Conservation (phyloP, 176 grass and related monocot species). For the Ensete ventricosum region DNA sequence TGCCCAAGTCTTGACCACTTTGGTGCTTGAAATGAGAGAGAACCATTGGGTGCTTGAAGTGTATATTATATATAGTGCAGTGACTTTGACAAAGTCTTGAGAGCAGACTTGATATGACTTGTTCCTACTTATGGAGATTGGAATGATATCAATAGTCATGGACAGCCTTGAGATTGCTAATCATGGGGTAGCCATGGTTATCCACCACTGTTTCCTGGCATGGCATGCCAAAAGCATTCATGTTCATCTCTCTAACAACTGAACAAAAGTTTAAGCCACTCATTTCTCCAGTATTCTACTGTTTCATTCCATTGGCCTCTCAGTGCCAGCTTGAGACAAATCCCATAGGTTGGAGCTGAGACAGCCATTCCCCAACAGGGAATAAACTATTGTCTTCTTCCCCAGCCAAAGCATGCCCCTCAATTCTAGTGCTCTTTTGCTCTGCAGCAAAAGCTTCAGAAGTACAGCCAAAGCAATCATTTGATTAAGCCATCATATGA, state of each 20-base stretch:
- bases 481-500: constrained; percentile 5
- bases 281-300: background rate
- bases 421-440: background rate
- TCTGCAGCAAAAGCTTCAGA: background rate
- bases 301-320: background rate
- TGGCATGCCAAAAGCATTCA: too few relatives aligned
- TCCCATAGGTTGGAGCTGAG: background rate
- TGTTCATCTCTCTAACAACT: background rate
- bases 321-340: background rate
- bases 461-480: constrained; percentile 10
- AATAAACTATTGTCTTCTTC: background rate
- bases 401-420: background rate
- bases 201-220: too few relatives aligned
- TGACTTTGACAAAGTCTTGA: too few relatives aligned
- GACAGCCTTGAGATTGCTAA: too few relatives aligned
- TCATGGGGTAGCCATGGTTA: too few relatives aligned
- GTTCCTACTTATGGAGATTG: too few relatives aligned
- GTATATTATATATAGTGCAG: too few relatives aligned
- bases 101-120: too few relatives aligned
- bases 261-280: background rate
- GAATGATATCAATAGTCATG: too few relatives aligned
- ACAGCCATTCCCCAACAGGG: background rate
- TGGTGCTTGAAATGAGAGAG: too few relatives aligned
- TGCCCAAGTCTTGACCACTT: too few relatives aligned
- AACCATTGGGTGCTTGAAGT: too few relatives aligned